phyloP scores from a whole-genome alignment of 768 basidiomycete genomes.

The Suillus subaureus region DNA sequence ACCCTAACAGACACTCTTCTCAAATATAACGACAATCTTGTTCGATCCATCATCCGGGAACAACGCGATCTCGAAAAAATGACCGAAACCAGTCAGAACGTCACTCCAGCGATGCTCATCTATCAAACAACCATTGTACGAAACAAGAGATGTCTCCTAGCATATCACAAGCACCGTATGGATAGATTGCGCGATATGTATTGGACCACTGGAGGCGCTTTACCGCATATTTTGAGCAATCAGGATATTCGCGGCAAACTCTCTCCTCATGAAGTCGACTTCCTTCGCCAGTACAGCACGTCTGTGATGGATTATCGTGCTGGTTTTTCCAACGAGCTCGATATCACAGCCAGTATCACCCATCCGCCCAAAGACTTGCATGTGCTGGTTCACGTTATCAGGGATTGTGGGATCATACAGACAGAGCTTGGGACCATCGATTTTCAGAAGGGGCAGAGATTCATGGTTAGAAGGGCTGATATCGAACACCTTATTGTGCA shows the following conservation, averaged over 20 bases:
- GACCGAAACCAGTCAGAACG: slow-evolving; percentile 47
- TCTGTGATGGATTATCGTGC: slow-evolving; percentile 83
- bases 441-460: slow-evolving; percentile 87
- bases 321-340: slow-evolving; percentile 84
- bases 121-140: slow-evolving; percentile 87
- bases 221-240: slow-evolving; percentile 78
- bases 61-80: slow-evolving; percentile 83
- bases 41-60: slow-evolving; percentile 86
- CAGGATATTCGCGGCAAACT: slow-evolving; percentile 71
- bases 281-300: slow-evolving; percentile 77
- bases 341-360: slow-evolving; percentile 82
- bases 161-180: slow-evolving; percentile 87
- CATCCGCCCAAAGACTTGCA: slow-evolving; percentile 88
- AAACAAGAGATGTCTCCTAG: slow-evolving; percentile 95
- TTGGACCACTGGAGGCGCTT: slow-evolving; percentile 86
- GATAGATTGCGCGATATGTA: slow-evolving; percentile 85
- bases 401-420: slow-evolving; percentile 90
- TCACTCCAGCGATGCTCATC: slow-evolving; percentile 67
- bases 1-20: slow-evolving; percentile 80
- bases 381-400: slow-evolving; percentile 82
- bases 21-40: slow-evolving; percentile 90
- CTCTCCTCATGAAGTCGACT: slow-evolving; percentile 83
- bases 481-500: slow-evolving; percentile 95
- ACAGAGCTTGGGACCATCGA: slow-evolving; percentile 91
- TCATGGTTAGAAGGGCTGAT: slow-evolving; percentile 84